Conservation (phyloP, 2,329 filamentous ascomycete genomes). For the Aspergillus novoparasiticus region DNA sequence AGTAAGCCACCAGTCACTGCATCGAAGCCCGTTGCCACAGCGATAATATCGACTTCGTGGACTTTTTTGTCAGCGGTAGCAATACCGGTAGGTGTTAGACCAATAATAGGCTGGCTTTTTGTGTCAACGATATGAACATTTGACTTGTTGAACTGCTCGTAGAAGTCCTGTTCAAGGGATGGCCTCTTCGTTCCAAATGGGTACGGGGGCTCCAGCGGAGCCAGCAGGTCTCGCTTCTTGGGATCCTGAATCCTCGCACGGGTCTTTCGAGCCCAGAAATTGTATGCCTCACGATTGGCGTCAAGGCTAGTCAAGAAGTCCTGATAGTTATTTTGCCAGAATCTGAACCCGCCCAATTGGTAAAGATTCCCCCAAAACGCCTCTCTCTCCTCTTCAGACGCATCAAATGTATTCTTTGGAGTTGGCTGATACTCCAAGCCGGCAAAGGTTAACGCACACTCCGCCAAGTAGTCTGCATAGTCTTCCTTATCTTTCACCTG, state of each 20-base stretch:
- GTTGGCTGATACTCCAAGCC: background rate
- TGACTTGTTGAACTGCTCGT: background rate
- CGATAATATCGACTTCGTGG: slow-evolving; percentile 40
- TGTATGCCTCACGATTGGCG: background rate
- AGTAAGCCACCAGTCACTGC: slow-evolving; percentile 8
- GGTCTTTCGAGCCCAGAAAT: background rate
- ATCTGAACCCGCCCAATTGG: background rate
- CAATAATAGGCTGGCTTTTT: background rate
- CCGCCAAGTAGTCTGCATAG: background rate
- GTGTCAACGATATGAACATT: background rate
- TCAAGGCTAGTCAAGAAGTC: background rate
- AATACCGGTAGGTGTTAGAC: background rate
- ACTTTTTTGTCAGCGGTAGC: slow-evolving; percentile 31
- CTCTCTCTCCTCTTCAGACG: background rate
- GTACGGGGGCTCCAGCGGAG: background rate
- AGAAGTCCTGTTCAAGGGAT: background rate
- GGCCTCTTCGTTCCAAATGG: background rate
- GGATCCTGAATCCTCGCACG: background rate
- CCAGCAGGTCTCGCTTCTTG: background rate
- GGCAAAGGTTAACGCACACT: background rate
- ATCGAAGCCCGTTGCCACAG: slow-evolving; percentile 45
- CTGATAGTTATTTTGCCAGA: background rate
- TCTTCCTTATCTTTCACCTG: background rate
- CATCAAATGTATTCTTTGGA: background rate
- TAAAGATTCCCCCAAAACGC: background rate